Conservation (phyloP, 768 basidiomycete genomes). For the Leucocoprinus leucothites region DNA sequence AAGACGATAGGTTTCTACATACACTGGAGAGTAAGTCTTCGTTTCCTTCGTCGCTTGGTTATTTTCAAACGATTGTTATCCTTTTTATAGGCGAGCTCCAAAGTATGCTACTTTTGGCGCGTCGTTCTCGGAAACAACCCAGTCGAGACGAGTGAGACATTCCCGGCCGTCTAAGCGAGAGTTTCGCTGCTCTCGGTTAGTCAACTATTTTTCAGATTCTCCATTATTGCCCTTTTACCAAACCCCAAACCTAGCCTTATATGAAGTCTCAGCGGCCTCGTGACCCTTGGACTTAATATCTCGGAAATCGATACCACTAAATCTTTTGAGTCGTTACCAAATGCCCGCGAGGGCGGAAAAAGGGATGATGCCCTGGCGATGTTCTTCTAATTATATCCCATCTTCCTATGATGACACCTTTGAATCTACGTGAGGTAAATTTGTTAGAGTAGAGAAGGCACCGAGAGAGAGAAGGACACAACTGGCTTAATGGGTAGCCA, state of each 20-base stretch:
- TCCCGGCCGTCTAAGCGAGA: no score
- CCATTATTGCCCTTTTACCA: no score
- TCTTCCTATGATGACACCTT: neutral
- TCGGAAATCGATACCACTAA: no score
- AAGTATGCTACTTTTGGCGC: conserved; percentile 3
- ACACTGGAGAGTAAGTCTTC: conserved; percentile 1
- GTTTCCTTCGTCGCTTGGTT: no score
- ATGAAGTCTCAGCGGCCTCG: no score
- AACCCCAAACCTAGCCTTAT: no score
- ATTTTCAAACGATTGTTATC: no score
- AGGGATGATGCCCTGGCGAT: neutral
- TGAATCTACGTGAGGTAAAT: neutral
- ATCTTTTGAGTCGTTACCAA: neutral
- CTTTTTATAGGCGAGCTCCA: neutral
- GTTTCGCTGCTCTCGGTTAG: no score
- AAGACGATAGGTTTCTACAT: neutral
- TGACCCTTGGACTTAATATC: no score
- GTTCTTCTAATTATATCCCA: neutral
- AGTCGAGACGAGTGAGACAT: neutral
- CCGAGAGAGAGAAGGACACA: neutral
- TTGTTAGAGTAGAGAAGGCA: neutral
- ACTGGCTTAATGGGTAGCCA: neutral
- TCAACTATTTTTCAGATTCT: no score
- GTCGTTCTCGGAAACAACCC: neutral
- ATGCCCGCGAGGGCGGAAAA: neutral